Conservation (phyloP, 1,284 basidiomycete genomes). For the Cryptococcus sp. region DNA sequence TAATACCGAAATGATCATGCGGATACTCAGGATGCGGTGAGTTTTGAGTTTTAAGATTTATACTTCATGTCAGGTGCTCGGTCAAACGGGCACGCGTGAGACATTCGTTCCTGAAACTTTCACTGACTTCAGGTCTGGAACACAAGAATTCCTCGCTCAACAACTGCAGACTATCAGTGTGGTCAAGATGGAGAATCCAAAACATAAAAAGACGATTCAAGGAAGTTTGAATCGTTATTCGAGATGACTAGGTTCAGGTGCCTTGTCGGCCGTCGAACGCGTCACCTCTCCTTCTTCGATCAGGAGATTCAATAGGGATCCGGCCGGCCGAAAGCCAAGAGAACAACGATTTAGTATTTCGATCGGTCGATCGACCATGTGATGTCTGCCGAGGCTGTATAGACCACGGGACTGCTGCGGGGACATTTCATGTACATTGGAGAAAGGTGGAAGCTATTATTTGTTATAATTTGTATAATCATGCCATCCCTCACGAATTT, state of each 20-base stretch:
- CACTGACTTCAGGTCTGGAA: conserved; percentile 50
- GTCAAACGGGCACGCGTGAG: not conserved
- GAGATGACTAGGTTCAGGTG: not conserved
- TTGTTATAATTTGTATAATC: too few species aligned
- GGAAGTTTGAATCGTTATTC: conserved; percentile 2
- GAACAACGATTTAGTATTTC: too few species aligned
- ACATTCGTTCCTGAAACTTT: not conserved
- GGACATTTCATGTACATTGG: too few species aligned
- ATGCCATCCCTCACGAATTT: too few species aligned
- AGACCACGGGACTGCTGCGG: too few species aligned
- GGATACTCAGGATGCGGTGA: conserved; percentile 88
- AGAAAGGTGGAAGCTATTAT: too few species aligned
- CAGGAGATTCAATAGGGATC: too few species aligned
- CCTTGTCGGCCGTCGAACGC: too few species aligned
- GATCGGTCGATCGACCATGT: too few species aligned
- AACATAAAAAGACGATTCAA: conserved; percentile 15
- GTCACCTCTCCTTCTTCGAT: too few species aligned
- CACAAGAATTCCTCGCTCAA: conserved; percentile 82
- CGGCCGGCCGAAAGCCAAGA: not conserved
- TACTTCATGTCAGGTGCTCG: not conserved
- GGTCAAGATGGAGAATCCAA: conserved; percentile 34
- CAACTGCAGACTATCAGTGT: conserved; percentile 55
- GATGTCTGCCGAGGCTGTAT: too few species aligned
- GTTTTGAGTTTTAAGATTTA: conserved; percentile 24
- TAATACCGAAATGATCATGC: conserved; percentile 81